Base-by-base conservation (phyloP, 345 rosid species). In the Laguncularia racemosa region DNA sequence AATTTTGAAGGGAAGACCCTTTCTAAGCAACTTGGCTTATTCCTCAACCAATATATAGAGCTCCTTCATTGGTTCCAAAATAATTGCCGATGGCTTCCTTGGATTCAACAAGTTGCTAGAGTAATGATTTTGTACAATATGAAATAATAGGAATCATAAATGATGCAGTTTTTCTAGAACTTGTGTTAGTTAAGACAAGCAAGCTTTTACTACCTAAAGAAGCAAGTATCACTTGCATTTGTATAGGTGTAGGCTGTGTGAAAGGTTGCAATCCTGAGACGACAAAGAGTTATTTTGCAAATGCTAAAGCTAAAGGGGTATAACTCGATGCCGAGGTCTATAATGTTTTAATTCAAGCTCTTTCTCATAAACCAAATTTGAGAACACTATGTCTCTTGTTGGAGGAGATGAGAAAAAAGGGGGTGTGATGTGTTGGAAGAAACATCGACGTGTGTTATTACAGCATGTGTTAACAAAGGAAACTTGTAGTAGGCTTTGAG, bases 81-180 rank as follows among this genome's bases (percentile, higher is more conserved):
- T 84, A 74, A 92, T 54, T 46, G 85, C 91, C 53, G 80, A 62
- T 16, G 91, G 91, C 60, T 54, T 81, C 66, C 76, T 82, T 20
- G 38, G 48, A 5, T 65, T 57, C 11, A 74, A 50, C 20, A 59
- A 61, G 59, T 67, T 61, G 58, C 67, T 61, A 55, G 46, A 67
- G 50, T 74, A 78, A 53, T 67, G 68, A 46, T 53, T 53, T 72
- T 62, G 81, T 71, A 60, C 95, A 92, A 18, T 59, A 67, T 53
- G 84, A 78, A 69, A 89, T 66, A 58, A 92, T 50, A 45, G 96
- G 96, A 65, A 92, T 64, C 58, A 92, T 70, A 80, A 83, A 92
- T 21, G 95, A 86, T 53, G 91, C 95, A 15, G 96, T 89, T 72
- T 92, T 92, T 50, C 98, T 88, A 0, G 89, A 84, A 69, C 98